phyloP scores from a whole-genome alignment of 768 basidiomycete species.

The Paxillus ammoniavirescens region DNA sequence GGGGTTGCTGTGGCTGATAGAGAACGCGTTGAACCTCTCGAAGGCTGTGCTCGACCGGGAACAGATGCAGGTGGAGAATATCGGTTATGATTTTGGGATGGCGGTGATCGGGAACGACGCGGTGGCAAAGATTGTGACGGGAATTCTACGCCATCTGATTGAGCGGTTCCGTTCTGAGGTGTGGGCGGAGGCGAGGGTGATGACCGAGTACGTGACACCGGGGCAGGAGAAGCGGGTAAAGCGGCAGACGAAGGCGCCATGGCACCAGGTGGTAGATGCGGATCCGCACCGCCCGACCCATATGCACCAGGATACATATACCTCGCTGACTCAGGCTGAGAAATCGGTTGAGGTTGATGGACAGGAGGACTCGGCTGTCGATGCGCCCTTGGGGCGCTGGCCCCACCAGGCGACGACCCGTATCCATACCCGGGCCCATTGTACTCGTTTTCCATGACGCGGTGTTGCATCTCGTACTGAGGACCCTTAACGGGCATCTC shows the following conservation, averaged over 20 bases:
- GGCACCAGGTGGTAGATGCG: conserved; percentile 57
- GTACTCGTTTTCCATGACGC: conserved; percentile 90
- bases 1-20: conserved; percentile 62
- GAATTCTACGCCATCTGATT: conserved; percentile 21
- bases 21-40: conserved; percentile 61
- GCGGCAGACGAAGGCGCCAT: conserved; percentile 43
- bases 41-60: conserved; percentile 22
- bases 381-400: conserved; percentile 19
- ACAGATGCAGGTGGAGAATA: conserved; percentile 33
- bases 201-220: conserved; percentile 22
- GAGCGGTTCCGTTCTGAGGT: conserved; percentile 22
- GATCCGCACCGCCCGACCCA: conserved; percentile 25
- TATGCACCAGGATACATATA: conserved; percentile 20
- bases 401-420: conserved; percentile 22
- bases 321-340: conserved; percentile 27
- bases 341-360: conserved; percentile 28
- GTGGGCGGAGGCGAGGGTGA: conserved; percentile 36
- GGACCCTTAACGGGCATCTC: conserved; percentile 88
- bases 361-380: conserved; percentile 26
- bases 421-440: conserved; percentile 36
- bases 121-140: conserved; percentile 29
- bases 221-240: conserved; percentile 23
- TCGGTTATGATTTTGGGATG: conserved; percentile 38
- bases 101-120: conserved; percentile 56
- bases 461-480: conserved; percentile 92